A percentile compares a stretch with the other conserved stretches of the same genome.
These are phyloP conservation scores for Eucalyptus tenuipes DNA, from an alignment of 345 rosid species.

Conservation along the genomic window DNA sequence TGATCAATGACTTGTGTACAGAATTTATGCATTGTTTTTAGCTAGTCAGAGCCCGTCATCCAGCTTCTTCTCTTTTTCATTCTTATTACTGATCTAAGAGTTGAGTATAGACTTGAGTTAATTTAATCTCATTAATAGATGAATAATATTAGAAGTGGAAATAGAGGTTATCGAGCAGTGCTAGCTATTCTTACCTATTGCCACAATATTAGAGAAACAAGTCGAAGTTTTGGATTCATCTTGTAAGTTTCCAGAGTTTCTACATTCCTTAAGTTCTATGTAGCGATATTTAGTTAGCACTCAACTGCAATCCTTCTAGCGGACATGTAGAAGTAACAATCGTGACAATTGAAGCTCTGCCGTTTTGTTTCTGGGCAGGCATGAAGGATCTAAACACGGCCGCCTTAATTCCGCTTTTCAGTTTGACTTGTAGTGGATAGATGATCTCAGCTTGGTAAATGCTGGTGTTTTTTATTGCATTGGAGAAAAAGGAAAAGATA, in stretches of 20 bases:
- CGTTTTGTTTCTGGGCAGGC: no score
- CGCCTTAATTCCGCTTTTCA: no score
- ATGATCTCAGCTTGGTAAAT: no score
- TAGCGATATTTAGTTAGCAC: background rate
- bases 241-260: constrained; percentile 39
- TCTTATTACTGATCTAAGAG: no score
- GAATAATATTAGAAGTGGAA: constrained; percentile 42
- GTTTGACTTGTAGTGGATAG: no score
- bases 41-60: constrained; percentile 18
- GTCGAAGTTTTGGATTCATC: constrained; percentile 80
- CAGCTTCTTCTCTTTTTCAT: background rate
- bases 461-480: background rate
- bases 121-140: constrained; percentile 14
- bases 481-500: background rate
- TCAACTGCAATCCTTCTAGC: background rate
- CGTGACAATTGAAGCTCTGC: no score
- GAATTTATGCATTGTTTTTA: background rate
- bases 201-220: constrained; percentile 23
- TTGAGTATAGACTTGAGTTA: background rate
- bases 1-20: background rate
- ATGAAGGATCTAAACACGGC: no score
- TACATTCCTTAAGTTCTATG: background rate
- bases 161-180: constrained; percentile 62
- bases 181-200: constrained; percentile 57
- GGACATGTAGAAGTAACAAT: background rate